A percentile compares a stretch with the other conserved stretches of the same genome.
Evolutionary conservation across 148 eudicot genomes (phyloP).

Genomic region (Vaccinium macrocarpon): DNA sequence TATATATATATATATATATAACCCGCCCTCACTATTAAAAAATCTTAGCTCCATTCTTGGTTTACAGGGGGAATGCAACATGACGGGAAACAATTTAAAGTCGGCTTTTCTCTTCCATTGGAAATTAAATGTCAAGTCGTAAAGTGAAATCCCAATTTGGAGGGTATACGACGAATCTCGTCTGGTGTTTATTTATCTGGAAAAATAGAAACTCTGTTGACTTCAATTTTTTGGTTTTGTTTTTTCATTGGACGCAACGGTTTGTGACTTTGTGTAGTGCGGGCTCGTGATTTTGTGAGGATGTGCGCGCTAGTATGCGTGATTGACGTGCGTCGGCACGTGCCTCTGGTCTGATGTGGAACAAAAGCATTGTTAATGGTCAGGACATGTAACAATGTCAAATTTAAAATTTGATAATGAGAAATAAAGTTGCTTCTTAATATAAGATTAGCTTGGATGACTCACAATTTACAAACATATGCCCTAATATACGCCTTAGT

Average conservation of each 20-base stretch:
- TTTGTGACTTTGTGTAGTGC: not conserved
- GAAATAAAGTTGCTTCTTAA: too few species aligned
- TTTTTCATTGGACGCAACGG: not conserved
- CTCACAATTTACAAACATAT: too few species aligned
- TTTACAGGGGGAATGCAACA: not conserved
- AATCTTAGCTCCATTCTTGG: too few species aligned
- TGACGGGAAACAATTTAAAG: not conserved
- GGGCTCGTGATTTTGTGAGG: slow-evolving; percentile 4
- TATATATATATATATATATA: too few species aligned
- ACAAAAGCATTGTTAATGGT: too few species aligned
- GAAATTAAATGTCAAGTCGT: not conserved
- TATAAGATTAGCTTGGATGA: too few species aligned
- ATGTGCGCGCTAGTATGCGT: not conserved
- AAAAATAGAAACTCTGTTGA: not conserved
- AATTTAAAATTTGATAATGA: too few species aligned
- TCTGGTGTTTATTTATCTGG: not conserved
- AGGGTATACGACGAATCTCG: not conserved
- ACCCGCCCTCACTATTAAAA: too few species aligned
- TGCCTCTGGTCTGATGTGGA: not conserved
- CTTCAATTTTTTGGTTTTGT: not conserved
- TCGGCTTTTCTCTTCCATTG: not conserved
- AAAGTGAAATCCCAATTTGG: not conserved
- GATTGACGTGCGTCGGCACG: not conserved
- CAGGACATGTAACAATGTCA: too few species aligned
- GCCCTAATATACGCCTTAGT: too few species aligned